A percentile compares a stretch with the other conserved stretches of the same genome.
Evolutionary conservation across 2,329 filamentous ascomycete genomes (phyloP).

Genomic region (Paraphaeosphaeria sporulosa): DNA sequence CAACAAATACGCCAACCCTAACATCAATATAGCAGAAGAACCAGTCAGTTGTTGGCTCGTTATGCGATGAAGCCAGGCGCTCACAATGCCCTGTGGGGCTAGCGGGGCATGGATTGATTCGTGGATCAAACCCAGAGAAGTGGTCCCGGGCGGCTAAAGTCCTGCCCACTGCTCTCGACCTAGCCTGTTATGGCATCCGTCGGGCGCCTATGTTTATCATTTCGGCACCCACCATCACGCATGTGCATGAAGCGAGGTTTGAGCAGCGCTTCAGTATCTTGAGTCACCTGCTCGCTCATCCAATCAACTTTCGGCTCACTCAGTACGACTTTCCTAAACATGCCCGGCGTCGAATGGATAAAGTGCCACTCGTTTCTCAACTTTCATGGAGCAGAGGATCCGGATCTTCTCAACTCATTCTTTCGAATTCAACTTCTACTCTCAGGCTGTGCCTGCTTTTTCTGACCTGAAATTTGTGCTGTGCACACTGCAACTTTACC

Average conservation of each 20-base stretch:
- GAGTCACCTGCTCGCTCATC: background rate
- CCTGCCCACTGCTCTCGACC: background rate
- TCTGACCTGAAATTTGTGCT: constrained; percentile 3
- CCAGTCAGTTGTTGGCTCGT: no score
- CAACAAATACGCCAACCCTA: no score
- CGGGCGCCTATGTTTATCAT: background rate
- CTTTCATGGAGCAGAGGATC: constrained; percentile 9
- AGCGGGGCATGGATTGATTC: no score
- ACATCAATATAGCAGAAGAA: no score
- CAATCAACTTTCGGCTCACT: background rate
- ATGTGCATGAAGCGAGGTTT: background rate
- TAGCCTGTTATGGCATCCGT: constrained; percentile 2
- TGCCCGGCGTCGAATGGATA: no score
- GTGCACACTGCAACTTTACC: no score
- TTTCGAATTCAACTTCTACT: constrained; percentile 5
- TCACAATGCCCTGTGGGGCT: no score
- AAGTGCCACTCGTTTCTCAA: background rate
- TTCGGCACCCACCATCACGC: background rate
- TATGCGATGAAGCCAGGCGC: no score
- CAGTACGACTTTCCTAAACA: background rate
- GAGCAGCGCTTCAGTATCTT: constrained; percentile 3
- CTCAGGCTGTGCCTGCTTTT: constrained; percentile 10
- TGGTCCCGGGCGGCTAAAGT: constrained; percentile 6
- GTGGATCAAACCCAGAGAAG: background rate
- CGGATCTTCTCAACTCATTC: constrained; percentile 10